A percentile compares a stretch with the other conserved stretches of the same genome.
Conservation (phyloP, 768 basidiomycete genomes). For the Pleurotus ostreatus region DNA sequence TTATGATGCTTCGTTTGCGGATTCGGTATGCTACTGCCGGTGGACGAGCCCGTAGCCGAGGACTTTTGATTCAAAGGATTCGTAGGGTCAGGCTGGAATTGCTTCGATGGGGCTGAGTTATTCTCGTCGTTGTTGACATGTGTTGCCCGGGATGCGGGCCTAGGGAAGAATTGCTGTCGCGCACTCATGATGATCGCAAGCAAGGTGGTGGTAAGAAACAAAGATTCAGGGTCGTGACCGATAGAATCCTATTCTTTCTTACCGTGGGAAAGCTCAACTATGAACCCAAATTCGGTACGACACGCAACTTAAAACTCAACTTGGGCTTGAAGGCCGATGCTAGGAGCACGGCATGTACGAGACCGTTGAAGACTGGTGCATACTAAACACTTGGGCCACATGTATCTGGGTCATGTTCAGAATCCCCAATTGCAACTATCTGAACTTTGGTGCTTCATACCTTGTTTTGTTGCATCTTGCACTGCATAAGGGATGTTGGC, state of each 20-base stretch:
- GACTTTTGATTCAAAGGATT: constrained; percentile 10
- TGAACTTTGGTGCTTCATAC: too few species aligned
- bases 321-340: too few species aligned
- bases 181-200: constrained; percentile 3
- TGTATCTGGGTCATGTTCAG: too few species aligned
- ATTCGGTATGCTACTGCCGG: background rate
- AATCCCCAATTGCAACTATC: too few species aligned
- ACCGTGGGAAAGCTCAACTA: background rate
- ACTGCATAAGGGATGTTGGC: too few species aligned
- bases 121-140: background rate
- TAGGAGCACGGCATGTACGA: too few species aligned
- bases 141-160: constrained; percentile 6
- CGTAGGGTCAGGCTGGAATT: constrained; percentile 6
- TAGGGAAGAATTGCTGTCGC: constrained; percentile 10
- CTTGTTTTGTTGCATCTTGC: too few species aligned
- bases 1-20: constrained; percentile 4
- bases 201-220: background rate
- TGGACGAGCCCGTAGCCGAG: background rate
- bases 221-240: background rate
- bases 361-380: too few species aligned
- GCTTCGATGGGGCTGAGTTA: background rate
- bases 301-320: too few species aligned
- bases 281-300: background rate
- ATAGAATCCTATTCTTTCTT: background rate
- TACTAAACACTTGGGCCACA: too few species aligned